phyloP scores from a whole-genome alignment of 2,329 filamentous ascomycete species.

The Pseudomassariella vexata region DNA sequence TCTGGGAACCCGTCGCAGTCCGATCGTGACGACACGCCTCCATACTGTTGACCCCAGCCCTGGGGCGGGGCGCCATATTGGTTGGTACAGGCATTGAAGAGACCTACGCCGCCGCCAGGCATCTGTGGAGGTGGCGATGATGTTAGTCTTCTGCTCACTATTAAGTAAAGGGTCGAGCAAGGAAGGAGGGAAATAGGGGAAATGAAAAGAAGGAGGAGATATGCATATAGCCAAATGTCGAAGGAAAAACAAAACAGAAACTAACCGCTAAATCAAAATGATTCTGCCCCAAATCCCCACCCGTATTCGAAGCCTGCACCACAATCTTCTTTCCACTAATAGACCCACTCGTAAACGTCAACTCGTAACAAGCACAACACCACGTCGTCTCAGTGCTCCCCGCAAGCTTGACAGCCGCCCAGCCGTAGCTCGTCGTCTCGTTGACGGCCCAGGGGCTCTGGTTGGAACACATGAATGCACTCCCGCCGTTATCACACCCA shows the following conservation, averaged over 20 bases:
- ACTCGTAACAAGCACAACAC: slow-evolving; percentile 60
- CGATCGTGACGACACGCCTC: slow-evolving; percentile 44
- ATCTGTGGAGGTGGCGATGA: slow-evolving; percentile 21
- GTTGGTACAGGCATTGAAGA: slow-evolving; percentile 41
- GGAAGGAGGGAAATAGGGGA: slow-evolving; percentile 2
- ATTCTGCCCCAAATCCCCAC: slow-evolving; percentile 45
- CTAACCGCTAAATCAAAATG: slow-evolving; percentile 47
- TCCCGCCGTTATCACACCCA: slow-evolving; percentile 50
- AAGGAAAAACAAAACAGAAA: slow-evolving; percentile 4
- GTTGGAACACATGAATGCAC: slow-evolving; percentile 55
- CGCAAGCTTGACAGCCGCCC: slow-evolving; percentile 52
- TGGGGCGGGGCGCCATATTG: slow-evolving; percentile 38
- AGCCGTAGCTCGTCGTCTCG: slow-evolving; percentile 55
- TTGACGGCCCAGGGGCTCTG: slow-evolving; percentile 58
- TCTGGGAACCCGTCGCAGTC: slow-evolving; percentile 49
- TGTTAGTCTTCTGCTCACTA: background rate
- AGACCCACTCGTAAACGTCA: slow-evolving; percentile 51
- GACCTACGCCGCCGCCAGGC: slow-evolving; percentile 47
- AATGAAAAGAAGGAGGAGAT: background rate
- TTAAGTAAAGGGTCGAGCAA: background rate
- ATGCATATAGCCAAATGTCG: too few relatives aligned
- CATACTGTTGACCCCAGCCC: slow-evolving; percentile 54
- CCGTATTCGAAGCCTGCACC: slow-evolving; percentile 56
- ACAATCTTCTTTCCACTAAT: slow-evolving; percentile 53
- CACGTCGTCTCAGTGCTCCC: slow-evolving; percentile 52